Evolutionary conservation across 306 rosid species (phyloP).

Genomic region (Boehmeria nivea): DNA sequence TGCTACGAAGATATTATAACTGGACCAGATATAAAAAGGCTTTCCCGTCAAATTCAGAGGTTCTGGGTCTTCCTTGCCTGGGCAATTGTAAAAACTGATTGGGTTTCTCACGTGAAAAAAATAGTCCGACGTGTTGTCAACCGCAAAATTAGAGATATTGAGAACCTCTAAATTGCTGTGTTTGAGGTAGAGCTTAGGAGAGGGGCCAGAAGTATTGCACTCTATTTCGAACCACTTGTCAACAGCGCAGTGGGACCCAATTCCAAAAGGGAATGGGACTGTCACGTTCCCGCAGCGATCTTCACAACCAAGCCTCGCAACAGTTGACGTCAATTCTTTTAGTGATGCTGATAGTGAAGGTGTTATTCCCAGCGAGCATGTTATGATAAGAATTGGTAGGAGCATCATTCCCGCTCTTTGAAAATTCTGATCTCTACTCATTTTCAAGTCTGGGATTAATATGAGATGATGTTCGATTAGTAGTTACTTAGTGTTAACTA

Average conservation of each 20-base stretch:
- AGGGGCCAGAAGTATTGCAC: background rate
- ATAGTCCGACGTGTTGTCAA: background rate
- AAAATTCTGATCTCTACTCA: no score
- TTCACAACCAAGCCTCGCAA: background rate
- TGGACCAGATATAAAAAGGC: background rate
- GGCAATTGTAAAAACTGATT: background rate
- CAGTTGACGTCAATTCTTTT: background rate
- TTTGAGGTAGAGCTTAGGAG: background rate
- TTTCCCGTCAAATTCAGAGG: background rate
- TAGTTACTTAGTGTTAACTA: no score
- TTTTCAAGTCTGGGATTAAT: no score
- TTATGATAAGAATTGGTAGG: no score
- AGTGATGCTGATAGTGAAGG: no score
- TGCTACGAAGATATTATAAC: background rate
- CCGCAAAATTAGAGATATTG: background rate
- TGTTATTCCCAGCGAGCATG: no score
- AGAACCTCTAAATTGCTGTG: background rate
- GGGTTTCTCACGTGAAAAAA: slow-evolving; percentile 15
- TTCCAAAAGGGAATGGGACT: slow-evolving; percentile 6
- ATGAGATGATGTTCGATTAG: no score
- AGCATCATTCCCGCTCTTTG: no score
- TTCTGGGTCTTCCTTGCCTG: background rate
- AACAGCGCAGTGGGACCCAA: background rate
- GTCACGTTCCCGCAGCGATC: background rate
- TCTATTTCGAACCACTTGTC: slow-evolving; percentile 31